Conservation (phyloP, 2,329 filamentous ascomycete genomes). For the Ophiocordyceps unilateralis region DNA sequence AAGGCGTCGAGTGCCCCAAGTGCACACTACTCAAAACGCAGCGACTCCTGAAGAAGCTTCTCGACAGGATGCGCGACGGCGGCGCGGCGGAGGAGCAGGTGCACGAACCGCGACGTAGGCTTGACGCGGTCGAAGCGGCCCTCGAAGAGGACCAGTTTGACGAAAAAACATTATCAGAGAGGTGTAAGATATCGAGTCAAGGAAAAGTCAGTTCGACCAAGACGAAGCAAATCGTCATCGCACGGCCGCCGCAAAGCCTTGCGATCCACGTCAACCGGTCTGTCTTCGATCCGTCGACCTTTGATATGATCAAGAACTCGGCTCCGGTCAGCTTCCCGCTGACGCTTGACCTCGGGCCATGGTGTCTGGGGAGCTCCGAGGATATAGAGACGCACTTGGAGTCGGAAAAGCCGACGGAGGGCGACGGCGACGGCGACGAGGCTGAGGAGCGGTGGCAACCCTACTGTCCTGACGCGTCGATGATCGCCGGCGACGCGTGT, state of each 20-base stretch:
- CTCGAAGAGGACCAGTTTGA: slow-evolving; percentile 68
- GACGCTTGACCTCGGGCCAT: slow-evolving; percentile 59
- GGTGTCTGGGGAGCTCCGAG: slow-evolving; percentile 54
- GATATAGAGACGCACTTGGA: slow-evolving; percentile 1
- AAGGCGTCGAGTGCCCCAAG: slow-evolving; percentile 79
- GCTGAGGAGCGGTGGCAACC: slow-evolving; percentile 50
- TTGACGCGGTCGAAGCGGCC: slow-evolving; percentile 50
- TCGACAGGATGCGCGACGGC: slow-evolving; percentile 20
- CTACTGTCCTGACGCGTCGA: slow-evolving; percentile 46
- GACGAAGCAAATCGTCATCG: slow-evolving; percentile 75
- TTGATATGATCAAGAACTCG: slow-evolving; percentile 66
- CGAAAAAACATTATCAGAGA: slow-evolving; percentile 43
- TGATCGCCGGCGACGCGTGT: slow-evolving; percentile 43
- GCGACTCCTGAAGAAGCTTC: slow-evolving; percentile 27
- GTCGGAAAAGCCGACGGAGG: background rate
- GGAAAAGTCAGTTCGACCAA: slow-evolving; percentile 65
- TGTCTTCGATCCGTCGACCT: slow-evolving; percentile 71
- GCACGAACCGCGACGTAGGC: slow-evolving; percentile 32
- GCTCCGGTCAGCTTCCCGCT: slow-evolving; percentile 63
- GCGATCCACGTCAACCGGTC: slow-evolving; percentile 84
- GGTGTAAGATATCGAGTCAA: slow-evolving; percentile 49
- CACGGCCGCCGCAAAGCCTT: slow-evolving; percentile 62
- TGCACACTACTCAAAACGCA: slow-evolving; percentile 58
- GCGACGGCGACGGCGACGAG: slow-evolving; percentile 3
- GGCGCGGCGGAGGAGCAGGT: slow-evolving; percentile 29